Conservation (phyloP, 352 stramenopile genomes). For the Phytophthora sojae region DNA sequence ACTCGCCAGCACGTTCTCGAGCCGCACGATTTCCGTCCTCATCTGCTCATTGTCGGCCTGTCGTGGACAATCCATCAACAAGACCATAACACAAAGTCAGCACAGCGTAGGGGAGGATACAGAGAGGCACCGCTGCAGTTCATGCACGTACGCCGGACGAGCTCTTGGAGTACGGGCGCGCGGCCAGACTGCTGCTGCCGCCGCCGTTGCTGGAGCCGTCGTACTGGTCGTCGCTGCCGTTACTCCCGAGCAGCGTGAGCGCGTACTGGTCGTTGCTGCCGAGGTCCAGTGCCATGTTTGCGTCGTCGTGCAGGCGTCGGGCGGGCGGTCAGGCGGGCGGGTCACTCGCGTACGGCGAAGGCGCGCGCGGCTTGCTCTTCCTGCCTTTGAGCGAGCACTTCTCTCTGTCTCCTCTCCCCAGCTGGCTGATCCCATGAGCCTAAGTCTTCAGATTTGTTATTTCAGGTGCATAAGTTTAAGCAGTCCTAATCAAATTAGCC, state of each 20-base stretch:
- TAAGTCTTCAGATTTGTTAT: background rate
- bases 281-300: constrained; percentile 49
- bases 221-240: constrained; percentile 69
- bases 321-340: background rate
- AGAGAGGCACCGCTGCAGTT: background rate
- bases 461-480: too few relatives aligned
- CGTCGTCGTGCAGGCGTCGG: background rate
- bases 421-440: constrained; percentile 5
- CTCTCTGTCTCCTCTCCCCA: constrained; percentile 19
- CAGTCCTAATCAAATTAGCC: too few relatives aligned
- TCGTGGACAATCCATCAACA: background rate
- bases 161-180: constrained; percentile 70
- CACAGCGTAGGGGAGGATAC: background rate
- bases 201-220: constrained; percentile 28
- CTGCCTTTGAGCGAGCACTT: background rate
- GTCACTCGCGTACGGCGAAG: background rate
- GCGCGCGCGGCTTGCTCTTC: constrained; percentile 7
- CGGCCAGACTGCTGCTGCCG: constrained; percentile 31
- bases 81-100: background rate
- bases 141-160: constrained; percentile 50
- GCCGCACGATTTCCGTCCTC: constrained; percentile 76
- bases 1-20: constrained; percentile 78
- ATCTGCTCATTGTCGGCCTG: constrained; percentile 85
- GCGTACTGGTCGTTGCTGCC: constrained; percentile 52
- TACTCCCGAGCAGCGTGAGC: constrained; percentile 63